Conservation (phyloP, 2,329 filamentous ascomycete species). For the Hymenotorrendiella dingleyae region DNA sequence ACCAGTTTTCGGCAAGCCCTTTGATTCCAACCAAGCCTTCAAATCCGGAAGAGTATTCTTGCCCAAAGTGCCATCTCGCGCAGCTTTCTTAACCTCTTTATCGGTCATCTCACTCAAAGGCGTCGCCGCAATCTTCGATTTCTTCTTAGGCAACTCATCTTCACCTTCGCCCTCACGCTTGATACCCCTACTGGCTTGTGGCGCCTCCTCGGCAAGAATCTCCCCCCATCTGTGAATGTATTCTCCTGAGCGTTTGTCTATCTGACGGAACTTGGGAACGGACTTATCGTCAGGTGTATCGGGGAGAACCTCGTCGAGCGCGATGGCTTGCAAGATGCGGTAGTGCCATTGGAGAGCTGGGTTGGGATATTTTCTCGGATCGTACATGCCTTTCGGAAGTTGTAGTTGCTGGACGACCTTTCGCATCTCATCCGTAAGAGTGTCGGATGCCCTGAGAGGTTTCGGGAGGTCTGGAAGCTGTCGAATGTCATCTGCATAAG, state of each 20-base stretch:
- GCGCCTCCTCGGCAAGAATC: conserved; percentile 48
- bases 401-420: conserved; percentile 68
- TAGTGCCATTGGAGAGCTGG: conserved; percentile 96
- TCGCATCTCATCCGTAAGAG: conserved; percentile 76
- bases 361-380: conserved; percentile 85
- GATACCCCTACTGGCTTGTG: too few species aligned
- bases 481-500: conserved; percentile 84
- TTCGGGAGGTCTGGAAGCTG: conserved; percentile 59
- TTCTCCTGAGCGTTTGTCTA: conserved; percentile 78
- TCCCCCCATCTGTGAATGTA: conserved; percentile 74
- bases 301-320: conserved; percentile 85
- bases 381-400: conserved; percentile 77
- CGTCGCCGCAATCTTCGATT: conserved; percentile 7
- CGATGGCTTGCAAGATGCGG: conserved; percentile 83
- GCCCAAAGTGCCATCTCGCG: conserved; percentile 10
- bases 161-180: conserved; percentile 46
- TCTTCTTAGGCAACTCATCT: conserved; percentile 23
- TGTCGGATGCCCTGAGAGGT: conserved; percentile 54
- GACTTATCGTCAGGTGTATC: conserved; percentile 69
- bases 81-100: conserved; percentile 18
- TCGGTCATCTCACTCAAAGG: conserved; percentile 15
- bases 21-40: conserved; percentile 19
- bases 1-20: conserved; percentile 18
- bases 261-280: conserved; percentile 76
- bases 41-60: conserved; percentile 21